These are phyloP conservation scores for Scutellaria galericulata DNA, from an alignment of 257 asterid species.

Conservation along the genomic window DNA sequence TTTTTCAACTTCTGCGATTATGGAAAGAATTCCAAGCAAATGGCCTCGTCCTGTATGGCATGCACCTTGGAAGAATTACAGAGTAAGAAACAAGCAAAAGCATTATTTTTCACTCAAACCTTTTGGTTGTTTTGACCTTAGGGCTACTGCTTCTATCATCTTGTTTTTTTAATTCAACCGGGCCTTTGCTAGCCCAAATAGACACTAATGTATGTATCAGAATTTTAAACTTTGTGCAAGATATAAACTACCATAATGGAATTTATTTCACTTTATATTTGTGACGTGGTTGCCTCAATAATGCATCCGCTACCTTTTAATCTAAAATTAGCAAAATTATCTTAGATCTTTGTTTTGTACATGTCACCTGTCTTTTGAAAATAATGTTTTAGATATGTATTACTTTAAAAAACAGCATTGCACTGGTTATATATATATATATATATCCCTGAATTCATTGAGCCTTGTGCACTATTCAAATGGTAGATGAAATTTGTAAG, in stretches of 20 bases:
- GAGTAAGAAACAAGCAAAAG: constrained; percentile 54
- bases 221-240: background rate
- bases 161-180: background rate
- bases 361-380: background rate
- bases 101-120: constrained; percentile 8
- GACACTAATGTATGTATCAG: constrained; percentile 16
- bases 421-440: constrained; percentile 1
- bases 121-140: background rate
- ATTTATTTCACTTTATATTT: background rate
- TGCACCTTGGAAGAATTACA: constrained; percentile 96
- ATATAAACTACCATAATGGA: constrained; percentile 6
- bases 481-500: background rate
- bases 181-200: background rate
- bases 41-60: constrained; percentile 99
- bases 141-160: background rate
- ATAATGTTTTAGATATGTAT: background rate
- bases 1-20: constrained; percentile 92
- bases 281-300: background rate
- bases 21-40: constrained; percentile 97
- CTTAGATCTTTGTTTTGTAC: background rate
- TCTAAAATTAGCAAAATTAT: constrained; percentile 1
- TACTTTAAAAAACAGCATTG: constrained; percentile 4
- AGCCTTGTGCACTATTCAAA: constrained; percentile 19
- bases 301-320: background rate
- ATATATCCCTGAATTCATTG: background rate